A percentile compares a stretch with the other conserved stretches of the same genome.
phyloP scores from a whole-genome alignment of 202 grass and related monocot genomes.

The Zoysia matrella region DNA sequence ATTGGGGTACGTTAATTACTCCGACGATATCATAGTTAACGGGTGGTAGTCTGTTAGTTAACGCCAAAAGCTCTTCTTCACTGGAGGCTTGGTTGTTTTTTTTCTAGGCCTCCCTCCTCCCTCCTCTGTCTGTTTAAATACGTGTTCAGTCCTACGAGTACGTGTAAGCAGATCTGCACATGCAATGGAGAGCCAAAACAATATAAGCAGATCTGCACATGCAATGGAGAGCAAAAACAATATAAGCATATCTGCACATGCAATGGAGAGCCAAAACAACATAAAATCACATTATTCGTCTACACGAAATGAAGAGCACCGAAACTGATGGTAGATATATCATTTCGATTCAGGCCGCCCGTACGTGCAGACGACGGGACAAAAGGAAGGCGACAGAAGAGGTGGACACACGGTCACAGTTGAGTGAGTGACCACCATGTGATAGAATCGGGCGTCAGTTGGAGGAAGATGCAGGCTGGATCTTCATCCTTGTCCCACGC shows the following conservation, averaged over 20 bases:
- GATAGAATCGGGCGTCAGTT: neutral
- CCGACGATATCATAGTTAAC: constrained; percentile 39
- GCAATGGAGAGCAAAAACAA: no score
- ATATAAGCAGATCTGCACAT: no score
- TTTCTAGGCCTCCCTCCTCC: neutral
- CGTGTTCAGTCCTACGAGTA: no score
- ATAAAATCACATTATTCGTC: no score
- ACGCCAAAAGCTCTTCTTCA: constrained; percentile 16
- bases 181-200: no score
- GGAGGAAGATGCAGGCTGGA: constrained; percentile 30
- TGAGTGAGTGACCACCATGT: neutral
- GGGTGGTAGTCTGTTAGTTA: neutral
- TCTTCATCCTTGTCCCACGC: constrained; percentile 29
- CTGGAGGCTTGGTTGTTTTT: neutral
- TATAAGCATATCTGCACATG: no score
- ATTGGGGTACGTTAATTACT: constrained; percentile 35
- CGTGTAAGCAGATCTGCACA: no score
- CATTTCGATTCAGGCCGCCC: neutral
- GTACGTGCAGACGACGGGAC: neutral
- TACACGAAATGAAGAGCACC: no score
- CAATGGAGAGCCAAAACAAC: no score
- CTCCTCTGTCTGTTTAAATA: neutral
- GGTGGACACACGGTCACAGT: neutral
- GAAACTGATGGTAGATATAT: neutral
- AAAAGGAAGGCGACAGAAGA: neutral